Conservation (phyloP, 495 filamentous ascomycete species). For the Aspergillus hancockii region DNA sequence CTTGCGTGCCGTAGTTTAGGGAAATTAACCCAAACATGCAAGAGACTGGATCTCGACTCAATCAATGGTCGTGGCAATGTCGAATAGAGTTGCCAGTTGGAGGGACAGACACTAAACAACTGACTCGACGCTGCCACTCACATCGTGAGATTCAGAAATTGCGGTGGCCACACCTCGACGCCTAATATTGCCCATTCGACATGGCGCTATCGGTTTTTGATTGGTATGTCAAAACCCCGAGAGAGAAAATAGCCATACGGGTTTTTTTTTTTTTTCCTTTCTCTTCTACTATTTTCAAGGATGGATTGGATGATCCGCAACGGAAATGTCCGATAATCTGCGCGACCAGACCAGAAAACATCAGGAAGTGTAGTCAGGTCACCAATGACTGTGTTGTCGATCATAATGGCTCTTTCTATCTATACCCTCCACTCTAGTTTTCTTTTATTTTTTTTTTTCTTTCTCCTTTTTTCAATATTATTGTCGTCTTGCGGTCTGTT, state of each 20-base stretch:
- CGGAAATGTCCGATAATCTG: constrained; percentile 42
- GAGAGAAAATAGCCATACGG: constrained; percentile 18
- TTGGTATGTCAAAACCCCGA: constrained; percentile 41
- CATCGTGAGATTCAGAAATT: not conserved
- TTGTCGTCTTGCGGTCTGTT: constrained; percentile 10
- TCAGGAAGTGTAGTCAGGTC: constrained; percentile 2
- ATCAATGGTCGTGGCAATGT: constrained; percentile 15
- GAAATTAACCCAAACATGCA: constrained; percentile 5
- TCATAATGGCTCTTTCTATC: not conserved
- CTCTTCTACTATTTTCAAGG: not conserved
- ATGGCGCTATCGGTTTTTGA: constrained; percentile 12
- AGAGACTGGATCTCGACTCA: not conserved
- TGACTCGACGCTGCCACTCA: constrained; percentile 4
- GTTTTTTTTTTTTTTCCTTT: not conserved
- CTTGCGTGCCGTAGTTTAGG: not conserved
- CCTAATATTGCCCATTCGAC: constrained; percentile 24
- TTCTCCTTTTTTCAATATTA: not conserved
- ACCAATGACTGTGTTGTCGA: constrained; percentile 12
- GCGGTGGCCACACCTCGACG: constrained; percentile 25
- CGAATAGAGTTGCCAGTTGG: constrained; percentile 14
- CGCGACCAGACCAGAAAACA: constrained; percentile 12
- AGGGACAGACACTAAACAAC: too few species aligned
- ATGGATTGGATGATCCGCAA: constrained; percentile 45
- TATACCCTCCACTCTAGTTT: not conserved
- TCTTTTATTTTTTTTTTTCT: constrained; percentile 2